Base-by-base conservation (phyloP, 2,329 filamentous ascomycete species). In the Sporothrix globosa region DNA sequence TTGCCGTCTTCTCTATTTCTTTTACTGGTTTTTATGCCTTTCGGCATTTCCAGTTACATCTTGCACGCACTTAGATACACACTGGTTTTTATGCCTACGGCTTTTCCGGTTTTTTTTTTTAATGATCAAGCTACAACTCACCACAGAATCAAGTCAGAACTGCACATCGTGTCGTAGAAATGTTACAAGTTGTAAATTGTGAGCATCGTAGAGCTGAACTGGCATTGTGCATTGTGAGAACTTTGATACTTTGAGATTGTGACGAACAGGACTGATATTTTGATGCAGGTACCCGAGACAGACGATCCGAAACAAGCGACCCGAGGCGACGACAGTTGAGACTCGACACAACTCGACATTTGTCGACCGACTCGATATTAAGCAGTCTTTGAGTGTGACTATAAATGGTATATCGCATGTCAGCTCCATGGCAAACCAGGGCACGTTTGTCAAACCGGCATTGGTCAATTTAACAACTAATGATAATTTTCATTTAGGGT, bases 201-300 rank as follows among this genome's bases (percentile, higher is more conserved):
- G 58, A 60, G 17, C 46, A 17, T 50, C 14, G 46, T n/a, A n/a
- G 46, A 50, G 5, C 27, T 30, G 27, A 30, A 30, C 3, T 4
- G 27, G 27, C 27, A 13, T n/a, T 17, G 14, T 50, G 27, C 27
- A 13, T n/a, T 17, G 14, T 50, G 17, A 7, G 17, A 3, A 50
- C 19, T 50, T 7, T 17, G 60, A 50, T 27, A 21, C 13, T 44
- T 21, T 48, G 34, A 30, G 21, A 10, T 48, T 44, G 58, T 44
- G 58, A 46, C 60, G n/a, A 65, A 48, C 60, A 19, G 24, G 46
- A n/a, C 34, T 39, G 6, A n/a, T 30, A n/a, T 21, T 17, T 21
- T 46, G 44, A 65, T 27, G 44, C 21, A 65, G 44, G 14, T 50
- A 48, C 13, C 60, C 60, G 41, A 65, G 60, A 65, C 60, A 65